These are phyloP conservation scores for Acacia pycnantha DNA, from an alignment of 331 rosid species.

Conservation along the genomic window DNA sequence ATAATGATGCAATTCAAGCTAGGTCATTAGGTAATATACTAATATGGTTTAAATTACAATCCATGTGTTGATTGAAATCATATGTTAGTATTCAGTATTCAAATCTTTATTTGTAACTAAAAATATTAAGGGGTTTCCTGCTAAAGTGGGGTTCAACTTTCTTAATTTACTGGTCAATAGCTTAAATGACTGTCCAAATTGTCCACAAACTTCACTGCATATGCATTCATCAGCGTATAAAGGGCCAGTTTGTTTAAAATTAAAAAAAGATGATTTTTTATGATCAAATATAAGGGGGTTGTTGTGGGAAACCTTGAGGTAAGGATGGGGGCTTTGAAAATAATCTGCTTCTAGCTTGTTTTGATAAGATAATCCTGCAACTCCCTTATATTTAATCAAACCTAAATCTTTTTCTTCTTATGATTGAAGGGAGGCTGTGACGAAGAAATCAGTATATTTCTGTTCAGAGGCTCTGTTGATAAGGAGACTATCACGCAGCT, in stretches of 20 bases:
- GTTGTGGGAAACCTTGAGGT: neutral
- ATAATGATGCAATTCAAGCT: constrained; percentile 11
- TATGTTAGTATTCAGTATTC: neutral
- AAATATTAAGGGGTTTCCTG: neutral
- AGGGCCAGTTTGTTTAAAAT: neutral
- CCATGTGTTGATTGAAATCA: constrained; percentile 7
- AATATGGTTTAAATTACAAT: neutral
- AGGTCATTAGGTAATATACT: neutral
- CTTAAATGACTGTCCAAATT: constrained; percentile 6
- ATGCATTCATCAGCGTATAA: neutral
- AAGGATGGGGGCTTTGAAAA: neutral
- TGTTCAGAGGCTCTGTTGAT: constrained; percentile 58
- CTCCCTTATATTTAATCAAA: neutral
- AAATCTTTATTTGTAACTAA: neutral
- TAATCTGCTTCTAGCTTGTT: neutral
- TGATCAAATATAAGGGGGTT: neutral
- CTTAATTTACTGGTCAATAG: neutral
- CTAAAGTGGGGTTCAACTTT: neutral
- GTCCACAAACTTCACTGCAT: neutral
- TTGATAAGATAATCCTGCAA: neutral
- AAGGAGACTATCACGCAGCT: constrained; percentile 61
- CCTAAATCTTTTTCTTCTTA: neutral
- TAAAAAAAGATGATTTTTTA: no score
- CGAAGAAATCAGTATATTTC: constrained; percentile 77
- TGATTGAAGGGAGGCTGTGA: constrained; percentile 80